Evolutionary conservation across 495 filamentous ascomycete species (phyloP).

Genomic region (Talaromyces liani): DNA sequence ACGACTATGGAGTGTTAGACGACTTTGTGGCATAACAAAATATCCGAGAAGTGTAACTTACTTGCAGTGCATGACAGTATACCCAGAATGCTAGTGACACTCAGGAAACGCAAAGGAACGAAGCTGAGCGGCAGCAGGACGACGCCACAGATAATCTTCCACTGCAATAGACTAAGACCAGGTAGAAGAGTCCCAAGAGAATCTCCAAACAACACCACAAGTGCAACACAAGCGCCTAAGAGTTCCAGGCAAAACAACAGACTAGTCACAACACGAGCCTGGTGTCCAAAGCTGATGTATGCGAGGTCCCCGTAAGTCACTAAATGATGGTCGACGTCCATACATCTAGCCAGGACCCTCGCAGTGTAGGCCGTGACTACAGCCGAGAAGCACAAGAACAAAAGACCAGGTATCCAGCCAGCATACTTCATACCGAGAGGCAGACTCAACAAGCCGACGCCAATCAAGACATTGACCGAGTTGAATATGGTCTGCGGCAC

Average conservation of each 20-base stretch:
- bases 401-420: constrained; percentile 81
- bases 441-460: constrained; percentile 80
- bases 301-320: constrained; percentile 92
- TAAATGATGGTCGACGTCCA: constrained; percentile 73
- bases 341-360: constrained; percentile 76
- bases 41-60: constrained; percentile 39
- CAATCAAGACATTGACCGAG: constrained; percentile 90
- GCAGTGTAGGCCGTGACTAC: constrained; percentile 80
- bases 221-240: constrained; percentile 79
- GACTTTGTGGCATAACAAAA: background rate
- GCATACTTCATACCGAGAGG: constrained; percentile 85
- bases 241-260: constrained; percentile 85
- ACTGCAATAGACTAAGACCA: constrained; percentile 58
- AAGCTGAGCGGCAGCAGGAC: constrained; percentile 81
- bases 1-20: constrained; percentile 51
- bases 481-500: constrained; percentile 96
- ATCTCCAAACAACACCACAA: constrained; percentile 91
- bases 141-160: constrained; percentile 83
- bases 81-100: constrained; percentile 84
- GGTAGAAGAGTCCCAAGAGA: constrained; percentile 76
- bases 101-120: constrained; percentile 74
- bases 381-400: constrained; percentile 66
- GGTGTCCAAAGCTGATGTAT: constrained; percentile 82
- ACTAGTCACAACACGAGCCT: constrained; percentile 71
- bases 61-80: constrained; percentile 82